A percentile compares a stretch with the other conserved stretches of the same genome.
Conservation (phyloP, 768 basidiomycete genomes). For the Obba rivulosa region DNA sequence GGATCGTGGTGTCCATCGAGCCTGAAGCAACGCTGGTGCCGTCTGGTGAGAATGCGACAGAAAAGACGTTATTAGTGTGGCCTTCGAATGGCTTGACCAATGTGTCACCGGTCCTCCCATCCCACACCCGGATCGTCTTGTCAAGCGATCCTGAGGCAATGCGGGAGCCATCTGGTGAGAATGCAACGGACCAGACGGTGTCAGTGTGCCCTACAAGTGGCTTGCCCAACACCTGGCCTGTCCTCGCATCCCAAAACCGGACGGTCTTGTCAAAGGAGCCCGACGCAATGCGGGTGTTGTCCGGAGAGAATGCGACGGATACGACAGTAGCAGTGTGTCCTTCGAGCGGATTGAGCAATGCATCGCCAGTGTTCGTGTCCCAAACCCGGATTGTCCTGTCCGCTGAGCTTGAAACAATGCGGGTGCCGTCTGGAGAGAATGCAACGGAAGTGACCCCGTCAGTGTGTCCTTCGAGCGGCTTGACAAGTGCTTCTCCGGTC, state of each 20-base stretch:
- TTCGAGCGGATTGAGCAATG: not conserved
- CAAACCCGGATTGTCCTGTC: constrained; percentile 10
- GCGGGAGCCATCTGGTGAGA: constrained; percentile 24
- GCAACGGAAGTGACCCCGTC: constrained; percentile 23
- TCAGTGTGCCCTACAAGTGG: constrained; percentile 4
- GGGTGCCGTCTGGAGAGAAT: constrained; percentile 11
- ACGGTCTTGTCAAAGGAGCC: not conserved
- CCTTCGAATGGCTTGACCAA: not conserved
- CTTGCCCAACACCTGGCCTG: not conserved
- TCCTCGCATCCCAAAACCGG: not conserved
- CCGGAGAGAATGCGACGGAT: constrained; percentile 10
- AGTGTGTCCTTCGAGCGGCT: constrained; percentile 9
- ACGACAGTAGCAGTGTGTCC: constrained; percentile 5
- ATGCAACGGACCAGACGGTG: constrained; percentile 14
- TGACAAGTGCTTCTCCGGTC: not conserved
- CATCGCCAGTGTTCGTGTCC: not conserved
- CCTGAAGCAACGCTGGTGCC: constrained; percentile 24
- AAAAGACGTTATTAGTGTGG: constrained; percentile 3
- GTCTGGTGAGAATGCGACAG: constrained; percentile 25
- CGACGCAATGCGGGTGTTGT: constrained; percentile 6
- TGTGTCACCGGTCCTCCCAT: constrained; percentile 5
- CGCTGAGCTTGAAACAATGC: constrained; percentile 4
- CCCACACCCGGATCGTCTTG: constrained; percentile 19
- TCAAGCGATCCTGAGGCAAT: constrained; percentile 40
- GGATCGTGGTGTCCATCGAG: constrained; percentile 21